Percentiles rank a stretch among this genome's conserved stretches.
phyloP scores from a whole-genome alignment of 768 basidiomycete genomes.

The Leucosporidium scottii region DNA sequence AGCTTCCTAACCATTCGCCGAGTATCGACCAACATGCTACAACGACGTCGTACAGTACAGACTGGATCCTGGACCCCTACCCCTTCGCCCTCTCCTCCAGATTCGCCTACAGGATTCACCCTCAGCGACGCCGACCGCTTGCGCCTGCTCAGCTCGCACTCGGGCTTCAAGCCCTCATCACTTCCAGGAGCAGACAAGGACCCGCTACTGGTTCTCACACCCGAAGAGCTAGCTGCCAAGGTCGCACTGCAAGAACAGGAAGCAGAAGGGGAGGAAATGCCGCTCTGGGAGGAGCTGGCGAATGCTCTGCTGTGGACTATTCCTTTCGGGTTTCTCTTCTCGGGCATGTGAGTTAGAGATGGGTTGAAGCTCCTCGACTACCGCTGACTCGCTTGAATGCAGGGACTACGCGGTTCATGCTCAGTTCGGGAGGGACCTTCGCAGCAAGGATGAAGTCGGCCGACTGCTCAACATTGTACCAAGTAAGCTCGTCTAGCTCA shows the following conservation, averaged over 20 bases:
- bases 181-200: neutral
- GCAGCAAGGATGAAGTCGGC: neutral
- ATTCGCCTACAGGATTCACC: constrained; percentile 5
- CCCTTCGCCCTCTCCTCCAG: constrained; percentile 12
- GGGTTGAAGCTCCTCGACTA: too few relatives aligned
- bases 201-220: constrained; percentile 20
- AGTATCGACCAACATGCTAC: too few relatives aligned
- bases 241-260: neutral
- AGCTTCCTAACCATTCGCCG: too few relatives aligned
- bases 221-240: constrained; percentile 22
- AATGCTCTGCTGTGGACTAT: constrained; percentile 26
- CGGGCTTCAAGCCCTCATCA: constrained; percentile 7
- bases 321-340: constrained; percentile 30
- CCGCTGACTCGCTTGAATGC: neutral
- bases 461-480: constrained; percentile 25
- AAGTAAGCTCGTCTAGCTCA: neutral
- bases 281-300: constrained; percentile 31
- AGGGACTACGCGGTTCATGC: constrained; percentile 31
- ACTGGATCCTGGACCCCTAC: neutral
- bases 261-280: constrained; percentile 9
- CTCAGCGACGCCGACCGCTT: constrained; percentile 21
- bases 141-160: constrained; percentile 14
- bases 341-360: constrained; percentile 26
- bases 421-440: constrained; percentile 22
- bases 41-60: too few relatives aligned